Evolutionary conservation across 139 green algal genomes (phyloP).

Genomic region (Choricystis sp.): DNA sequence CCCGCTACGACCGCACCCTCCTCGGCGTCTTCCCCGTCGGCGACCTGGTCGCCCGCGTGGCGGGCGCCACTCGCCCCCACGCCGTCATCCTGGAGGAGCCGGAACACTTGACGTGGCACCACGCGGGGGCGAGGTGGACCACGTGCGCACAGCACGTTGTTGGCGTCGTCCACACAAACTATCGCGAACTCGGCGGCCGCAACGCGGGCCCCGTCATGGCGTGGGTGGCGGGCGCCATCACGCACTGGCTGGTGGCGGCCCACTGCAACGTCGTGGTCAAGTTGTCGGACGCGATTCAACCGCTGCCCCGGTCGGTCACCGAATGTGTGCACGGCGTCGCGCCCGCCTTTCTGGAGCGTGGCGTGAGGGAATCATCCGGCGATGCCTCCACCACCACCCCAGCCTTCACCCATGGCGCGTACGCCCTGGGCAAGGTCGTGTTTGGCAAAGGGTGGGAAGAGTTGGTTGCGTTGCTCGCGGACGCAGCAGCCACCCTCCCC

Average conservation of each 20-base stretch:
- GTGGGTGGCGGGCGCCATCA: slow-evolving; percentile 1
- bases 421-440: slow-evolving; percentile 68
- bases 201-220: slow-evolving; percentile 8
- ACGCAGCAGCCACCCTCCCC: slow-evolving; percentile 25
- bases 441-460: slow-evolving; percentile 92
- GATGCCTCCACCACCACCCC: slow-evolving; percentile 1
- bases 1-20: slow-evolving; percentile 3
- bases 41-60: neutral
- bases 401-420: slow-evolving; percentile 36
- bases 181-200: neutral
- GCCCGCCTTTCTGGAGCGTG: slow-evolving; percentile 55
- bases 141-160: slow-evolving; percentile 37
- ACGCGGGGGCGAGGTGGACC: slow-evolving; percentile 39
- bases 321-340: slow-evolving; percentile 81
- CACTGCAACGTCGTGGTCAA: slow-evolving; percentile 86
- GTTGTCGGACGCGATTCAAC: slow-evolving; percentile 82
- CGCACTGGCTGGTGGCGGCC: slow-evolving; percentile 30
- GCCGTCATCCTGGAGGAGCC: slow-evolving; percentile 49
- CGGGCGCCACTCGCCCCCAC: neutral
- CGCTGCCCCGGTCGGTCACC: slow-evolving; percentile 58
- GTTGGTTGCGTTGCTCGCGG: slow-evolving; percentile 23
- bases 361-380: slow-evolving; percentile 2
- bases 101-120: slow-evolving; percentile 60
- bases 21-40: neutral
- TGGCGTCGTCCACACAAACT: slow-evolving; percentile 34